These are phyloP conservation scores for Penicillium hesseltinei DNA, from an alignment of 2,329 filamentous ascomycete genomes.

Conservation along the genomic window DNA sequence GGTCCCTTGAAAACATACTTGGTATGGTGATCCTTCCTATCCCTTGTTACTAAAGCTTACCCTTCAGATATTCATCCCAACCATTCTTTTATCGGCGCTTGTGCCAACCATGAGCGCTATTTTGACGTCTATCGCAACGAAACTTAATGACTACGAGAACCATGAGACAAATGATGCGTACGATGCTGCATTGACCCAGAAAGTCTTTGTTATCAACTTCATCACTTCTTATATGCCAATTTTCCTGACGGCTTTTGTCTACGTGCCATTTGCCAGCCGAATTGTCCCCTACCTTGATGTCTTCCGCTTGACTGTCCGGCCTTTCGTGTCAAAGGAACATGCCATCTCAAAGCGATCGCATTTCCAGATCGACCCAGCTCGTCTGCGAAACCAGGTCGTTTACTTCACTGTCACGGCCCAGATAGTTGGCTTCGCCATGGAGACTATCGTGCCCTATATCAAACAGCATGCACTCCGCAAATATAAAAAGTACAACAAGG, in stretches of 20 bases:
- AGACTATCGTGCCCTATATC: constrained; percentile 79
- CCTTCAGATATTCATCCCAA: constrained; percentile 76
- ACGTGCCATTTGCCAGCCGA: constrained; percentile 84
- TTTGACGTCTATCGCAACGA: constrained; percentile 77
- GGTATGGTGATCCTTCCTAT: constrained; percentile 50
- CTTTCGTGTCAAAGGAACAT: constrained; percentile 73
- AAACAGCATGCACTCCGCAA: constrained; percentile 78
- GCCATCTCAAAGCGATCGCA: constrained; percentile 56
- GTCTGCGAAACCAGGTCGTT: constrained; percentile 87
- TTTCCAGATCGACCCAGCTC: constrained; percentile 80
- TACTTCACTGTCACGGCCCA: constrained; percentile 97
- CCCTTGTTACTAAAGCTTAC: constrained; percentile 8
- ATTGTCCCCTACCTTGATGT: constrained; percentile 87
- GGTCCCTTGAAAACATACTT: constrained; percentile 85
- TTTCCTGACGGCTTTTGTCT: constrained; percentile 89
- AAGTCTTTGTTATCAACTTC: constrained; percentile 97
- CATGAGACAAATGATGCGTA: constrained; percentile 86
- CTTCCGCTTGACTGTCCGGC: constrained; percentile 73
- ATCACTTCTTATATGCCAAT: constrained; percentile 92
- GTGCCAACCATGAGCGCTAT: constrained; percentile 77
- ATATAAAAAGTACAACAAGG: constrained; percentile 50
- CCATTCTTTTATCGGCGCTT: constrained; percentile 75
- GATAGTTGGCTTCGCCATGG: constrained; percentile 81
- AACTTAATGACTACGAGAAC: constrained; percentile 82
- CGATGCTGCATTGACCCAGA: constrained; percentile 79